Evolutionary conservation across 2,329 filamentous ascomycete species (phyloP), one percentile per base, ranked within the genome.

Genomic region (Sclerotiophoma versabilis): DNA sequence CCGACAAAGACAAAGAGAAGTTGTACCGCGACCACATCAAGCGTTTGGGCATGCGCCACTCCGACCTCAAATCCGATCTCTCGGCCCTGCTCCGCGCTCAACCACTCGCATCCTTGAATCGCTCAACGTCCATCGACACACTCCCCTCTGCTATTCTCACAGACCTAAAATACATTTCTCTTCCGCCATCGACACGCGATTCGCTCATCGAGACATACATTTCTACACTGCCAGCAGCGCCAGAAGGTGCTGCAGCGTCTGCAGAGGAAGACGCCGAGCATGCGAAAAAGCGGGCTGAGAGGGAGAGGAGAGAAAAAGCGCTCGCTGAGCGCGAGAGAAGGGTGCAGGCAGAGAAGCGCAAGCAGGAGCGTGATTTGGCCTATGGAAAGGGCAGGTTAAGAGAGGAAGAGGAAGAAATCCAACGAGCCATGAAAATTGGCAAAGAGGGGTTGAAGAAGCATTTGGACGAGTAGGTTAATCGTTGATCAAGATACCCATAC

Each of bases 1-100:
- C 72, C 17, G 81, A 82, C 67, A 91, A 89, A 72, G 91, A 93
- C 46, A 83, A 89, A 27, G 91, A 96, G 70, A 92, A 89, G 75
- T 80, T 85, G 46, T 96, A 93, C 71, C 83, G 91, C 50, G 91
- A 95, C 53, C 86, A 91, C 66, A 77, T 92, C 60, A 82, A 78
- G 57, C 80, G 88, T 7, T 75, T 92, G 15, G 80, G 90, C 69
- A 79, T 90, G 65, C 82, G 89, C 0, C 82, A 84, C 45, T 79
- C 85, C 0, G 84, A 84, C 4, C 83, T 88, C 25, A 92, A 90
- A 70, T 81, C 86, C 4, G 90, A 93, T 63, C 79, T 95, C 5
- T 83, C 83, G 10, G 79, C 80, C 4, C 76, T 93, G 7, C 79
- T 95, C 12, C 87, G 85, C 60, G 77, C 82, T 5, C 79, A 89